These are phyloP conservation scores for Dioscorea zingiberensis DNA, from an alignment of 106 monocot species.

Conservation along the genomic window DNA sequence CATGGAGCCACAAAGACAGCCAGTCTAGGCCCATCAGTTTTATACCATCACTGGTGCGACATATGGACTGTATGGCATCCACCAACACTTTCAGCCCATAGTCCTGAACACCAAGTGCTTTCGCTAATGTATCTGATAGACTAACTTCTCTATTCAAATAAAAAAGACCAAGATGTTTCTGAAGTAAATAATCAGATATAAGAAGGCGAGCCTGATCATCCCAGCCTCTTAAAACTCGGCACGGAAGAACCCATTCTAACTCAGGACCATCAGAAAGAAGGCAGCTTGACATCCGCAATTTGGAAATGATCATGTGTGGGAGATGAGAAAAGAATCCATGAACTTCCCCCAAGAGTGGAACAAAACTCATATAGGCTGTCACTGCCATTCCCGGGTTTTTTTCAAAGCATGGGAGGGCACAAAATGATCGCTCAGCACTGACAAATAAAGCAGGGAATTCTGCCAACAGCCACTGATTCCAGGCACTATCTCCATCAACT, in stretches of 20 bases:
- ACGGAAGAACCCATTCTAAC: slow-evolving; percentile 68
- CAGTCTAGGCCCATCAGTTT: slow-evolving; percentile 60
- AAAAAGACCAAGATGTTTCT: slow-evolving; percentile 79
- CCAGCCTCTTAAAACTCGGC: slow-evolving; percentile 83
- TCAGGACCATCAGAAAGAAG: slow-evolving; percentile 64
- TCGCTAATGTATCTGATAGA: slow-evolving; percentile 78
- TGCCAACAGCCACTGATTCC: slow-evolving; percentile 98
- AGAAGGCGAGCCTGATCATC: slow-evolving; percentile 62
- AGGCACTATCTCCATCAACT: slow-evolving; percentile 91
- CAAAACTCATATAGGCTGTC: slow-evolving; percentile 82
- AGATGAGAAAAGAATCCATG: slow-evolving; percentile 91
- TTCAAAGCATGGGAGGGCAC: slow-evolving; percentile 70
- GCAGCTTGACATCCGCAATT: slow-evolving; percentile 67
- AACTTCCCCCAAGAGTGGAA: slow-evolving; percentile 82
- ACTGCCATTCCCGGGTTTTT: slow-evolving; percentile 78
- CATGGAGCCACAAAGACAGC: slow-evolving; percentile 69
- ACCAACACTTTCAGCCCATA: slow-evolving; percentile 76
- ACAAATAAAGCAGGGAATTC: slow-evolving; percentile 86
- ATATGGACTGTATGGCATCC: slow-evolving; percentile 59
- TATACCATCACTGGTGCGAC: slow-evolving; percentile 28
- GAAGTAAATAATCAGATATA: slow-evolving; percentile 62
- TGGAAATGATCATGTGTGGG: slow-evolving; percentile 87
- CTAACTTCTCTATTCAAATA: slow-evolving; percentile 70
- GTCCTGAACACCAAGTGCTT: slow-evolving; percentile 64
- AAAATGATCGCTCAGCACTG: slow-evolving; percentile 59